Percentiles rank a stretch among this genome's conserved stretches.
Conservation (phyloP, 495 filamentous ascomycete genomes). For the Aspergillus diversus region DNA sequence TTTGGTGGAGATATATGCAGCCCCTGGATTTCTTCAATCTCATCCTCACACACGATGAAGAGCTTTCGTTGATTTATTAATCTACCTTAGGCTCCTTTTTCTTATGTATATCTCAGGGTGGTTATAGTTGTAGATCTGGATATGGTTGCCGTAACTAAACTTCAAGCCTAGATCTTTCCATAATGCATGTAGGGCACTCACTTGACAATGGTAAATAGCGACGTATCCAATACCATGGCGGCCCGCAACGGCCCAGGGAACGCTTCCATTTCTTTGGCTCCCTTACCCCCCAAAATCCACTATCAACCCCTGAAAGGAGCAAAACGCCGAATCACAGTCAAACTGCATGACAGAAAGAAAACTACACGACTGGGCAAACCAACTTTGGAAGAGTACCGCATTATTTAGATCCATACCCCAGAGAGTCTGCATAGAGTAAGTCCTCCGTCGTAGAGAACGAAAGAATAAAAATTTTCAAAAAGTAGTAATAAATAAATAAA, state of each 20-base stretch:
- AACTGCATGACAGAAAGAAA: too few relatives aligned
- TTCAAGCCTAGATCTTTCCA: constrained; percentile 2
- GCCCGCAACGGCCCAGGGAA: constrained; percentile 38
- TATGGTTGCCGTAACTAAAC: not conserved
- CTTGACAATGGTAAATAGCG: not conserved
- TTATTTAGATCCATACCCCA: too few relatives aligned
- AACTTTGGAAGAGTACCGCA: not conserved
- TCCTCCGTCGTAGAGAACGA: too few relatives aligned
- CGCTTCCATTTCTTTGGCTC: constrained; percentile 17
- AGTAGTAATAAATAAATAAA: too few relatives aligned
- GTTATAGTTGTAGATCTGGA: not conserved
- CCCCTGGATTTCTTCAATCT: too few relatives aligned
- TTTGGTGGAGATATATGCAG: too few relatives aligned
- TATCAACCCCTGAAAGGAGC: constrained; percentile 33
- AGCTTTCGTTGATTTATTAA: not conserved
- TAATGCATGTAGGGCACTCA: constrained; percentile 8
- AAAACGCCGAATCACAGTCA: constrained; percentile 6
- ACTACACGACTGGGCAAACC: too few relatives aligned
- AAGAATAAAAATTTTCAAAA: too few relatives aligned
- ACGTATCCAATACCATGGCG: constrained; percentile 25
- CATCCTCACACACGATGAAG: too few relatives aligned
- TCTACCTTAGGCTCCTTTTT: not conserved
- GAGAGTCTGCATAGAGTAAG: too few relatives aligned
- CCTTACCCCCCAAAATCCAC: constrained; percentile 17
- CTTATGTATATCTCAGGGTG: not conserved